Evolutionary conservation across 306 rosid genomes (phyloP).

Genomic region (Corylus heterophylla): DNA sequence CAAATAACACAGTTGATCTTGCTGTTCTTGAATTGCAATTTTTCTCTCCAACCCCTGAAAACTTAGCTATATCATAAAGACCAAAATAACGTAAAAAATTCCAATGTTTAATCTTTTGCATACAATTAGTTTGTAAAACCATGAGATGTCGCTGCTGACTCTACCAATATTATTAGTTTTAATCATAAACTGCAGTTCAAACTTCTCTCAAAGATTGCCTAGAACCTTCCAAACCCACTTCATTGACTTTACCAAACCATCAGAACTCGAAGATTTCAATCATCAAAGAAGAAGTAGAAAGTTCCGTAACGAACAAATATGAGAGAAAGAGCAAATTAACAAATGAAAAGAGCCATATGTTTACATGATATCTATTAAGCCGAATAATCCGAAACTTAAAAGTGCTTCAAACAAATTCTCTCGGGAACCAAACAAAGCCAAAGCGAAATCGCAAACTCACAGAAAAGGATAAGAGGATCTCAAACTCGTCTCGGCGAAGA

Average conservation of each 20-base stretch:
- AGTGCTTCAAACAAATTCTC: background rate
- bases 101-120: background rate
- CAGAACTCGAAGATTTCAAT: background rate
- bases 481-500: conserved; percentile 62
- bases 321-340: too few relatives aligned
- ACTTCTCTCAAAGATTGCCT: background rate
- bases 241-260: background rate
- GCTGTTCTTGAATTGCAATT: background rate
- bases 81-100: background rate
- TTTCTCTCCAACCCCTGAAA: background rate
- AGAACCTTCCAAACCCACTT: background rate
- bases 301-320: background rate
- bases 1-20: background rate
- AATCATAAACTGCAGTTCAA: background rate
- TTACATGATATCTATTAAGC: background rate
- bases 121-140: background rate
- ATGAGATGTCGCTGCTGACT: too few relatives aligned
- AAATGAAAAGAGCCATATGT: background rate
- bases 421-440: background rate
- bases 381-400: background rate
- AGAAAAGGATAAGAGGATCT: conserved; percentile 54
- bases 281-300: background rate
- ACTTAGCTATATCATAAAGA: background rate
- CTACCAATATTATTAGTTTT: background rate
- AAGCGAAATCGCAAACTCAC: conserved; percentile 35